Evolutionary conservation across 2,329 filamentous ascomycete genomes (phyloP).

Genomic region (Leptographium wingfieldii): DNA sequence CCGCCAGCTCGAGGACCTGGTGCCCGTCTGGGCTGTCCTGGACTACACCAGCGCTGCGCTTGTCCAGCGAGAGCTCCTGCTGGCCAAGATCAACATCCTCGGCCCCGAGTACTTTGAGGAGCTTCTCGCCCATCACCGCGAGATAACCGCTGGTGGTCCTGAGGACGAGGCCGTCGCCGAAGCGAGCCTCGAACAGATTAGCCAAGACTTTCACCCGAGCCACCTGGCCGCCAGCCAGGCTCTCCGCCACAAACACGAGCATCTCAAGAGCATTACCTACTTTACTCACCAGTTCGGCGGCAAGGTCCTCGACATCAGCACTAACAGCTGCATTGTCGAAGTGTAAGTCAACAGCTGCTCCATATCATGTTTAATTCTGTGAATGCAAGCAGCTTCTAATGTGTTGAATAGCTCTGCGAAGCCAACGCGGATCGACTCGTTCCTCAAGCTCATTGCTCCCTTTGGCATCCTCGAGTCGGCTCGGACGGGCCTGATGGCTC

Average conservation of each 20-base stretch:
- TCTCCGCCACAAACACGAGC: slow-evolving; percentile 91
- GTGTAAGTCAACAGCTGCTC: slow-evolving; percentile 47
- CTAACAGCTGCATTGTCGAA: slow-evolving; percentile 96
- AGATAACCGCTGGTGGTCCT: slow-evolving; percentile 48
- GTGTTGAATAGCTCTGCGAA: slow-evolving; percentile 61
- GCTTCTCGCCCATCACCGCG: slow-evolving; percentile 85
- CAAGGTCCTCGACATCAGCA: slow-evolving; percentile 96
- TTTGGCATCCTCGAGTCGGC: slow-evolving; percentile 96
- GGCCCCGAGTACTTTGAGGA: slow-evolving; percentile 98
- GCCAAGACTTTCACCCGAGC: slow-evolving; percentile 76
- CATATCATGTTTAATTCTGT: slow-evolving; percentile 7
- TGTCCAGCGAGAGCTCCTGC: slow-evolving; percentile 86
- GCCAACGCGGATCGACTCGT: slow-evolving; percentile 85
- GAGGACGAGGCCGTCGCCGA: slow-evolving; percentile 33
- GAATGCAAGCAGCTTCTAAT: neutral
- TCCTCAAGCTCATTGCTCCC: slow-evolving; percentile 86
- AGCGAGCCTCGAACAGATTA: slow-evolving; percentile 30
- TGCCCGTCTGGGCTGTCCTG: slow-evolving; percentile 95
- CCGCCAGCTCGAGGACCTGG: slow-evolving; percentile 87
- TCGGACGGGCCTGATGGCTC: slow-evolving; percentile 89
- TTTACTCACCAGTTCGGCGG: slow-evolving; percentile 95
- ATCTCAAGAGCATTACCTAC: slow-evolving; percentile 91
- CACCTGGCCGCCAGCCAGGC: slow-evolving; percentile 79
- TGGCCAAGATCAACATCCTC: slow-evolving; percentile 93
- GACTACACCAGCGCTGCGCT: slow-evolving; percentile 90